These are phyloP conservation scores for Cutaneotrichosporon cavernicola DNA, from an alignment of 1,284 basidiomycete species.

Conservation along the genomic window DNA sequence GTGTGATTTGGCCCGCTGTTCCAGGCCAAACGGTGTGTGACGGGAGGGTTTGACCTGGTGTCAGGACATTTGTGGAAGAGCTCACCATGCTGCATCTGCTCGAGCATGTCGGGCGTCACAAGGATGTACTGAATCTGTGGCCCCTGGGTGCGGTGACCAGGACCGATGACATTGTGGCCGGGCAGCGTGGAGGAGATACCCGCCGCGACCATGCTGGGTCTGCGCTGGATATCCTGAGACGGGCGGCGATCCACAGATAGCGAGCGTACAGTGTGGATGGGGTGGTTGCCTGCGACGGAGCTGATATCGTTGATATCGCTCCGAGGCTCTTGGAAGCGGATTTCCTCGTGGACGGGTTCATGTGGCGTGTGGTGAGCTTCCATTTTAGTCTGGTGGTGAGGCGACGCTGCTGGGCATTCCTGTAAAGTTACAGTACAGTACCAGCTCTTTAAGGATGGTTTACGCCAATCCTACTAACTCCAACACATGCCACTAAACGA, in stretches of 20 bases:
- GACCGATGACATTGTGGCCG: neutral
- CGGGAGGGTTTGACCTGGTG: neutral
- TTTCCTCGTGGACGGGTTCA: conserved; percentile 4
- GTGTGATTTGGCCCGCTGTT: neutral
- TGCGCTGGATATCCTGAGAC: neutral
- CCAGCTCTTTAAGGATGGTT: neutral
- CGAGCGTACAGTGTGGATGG: neutral
- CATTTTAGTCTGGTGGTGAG: neutral
- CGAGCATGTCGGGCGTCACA: conserved; percentile 21
- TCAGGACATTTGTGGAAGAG: neutral
- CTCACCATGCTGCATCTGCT: conserved; percentile 15
- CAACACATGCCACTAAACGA: too few species aligned
- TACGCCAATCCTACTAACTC: too few species aligned
- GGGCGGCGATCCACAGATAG: neutral
- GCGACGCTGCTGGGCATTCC: neutral
- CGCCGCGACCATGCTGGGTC: neutral
- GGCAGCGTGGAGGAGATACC: neutral
- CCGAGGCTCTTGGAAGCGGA: neutral
- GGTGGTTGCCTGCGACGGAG: neutral
- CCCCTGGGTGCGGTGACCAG: neutral
- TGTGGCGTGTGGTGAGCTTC: neutral
- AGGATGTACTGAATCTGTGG: conserved; percentile 14
- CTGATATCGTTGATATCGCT: neutral
- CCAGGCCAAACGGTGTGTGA: neutral
- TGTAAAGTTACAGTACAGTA: too few species aligned